A percentile compares a stretch with the other conserved stretches of the same genome.
phyloP scores from a whole-genome alignment of 805 yeast species.

The Metschnikowia kofuensis region DNA sequence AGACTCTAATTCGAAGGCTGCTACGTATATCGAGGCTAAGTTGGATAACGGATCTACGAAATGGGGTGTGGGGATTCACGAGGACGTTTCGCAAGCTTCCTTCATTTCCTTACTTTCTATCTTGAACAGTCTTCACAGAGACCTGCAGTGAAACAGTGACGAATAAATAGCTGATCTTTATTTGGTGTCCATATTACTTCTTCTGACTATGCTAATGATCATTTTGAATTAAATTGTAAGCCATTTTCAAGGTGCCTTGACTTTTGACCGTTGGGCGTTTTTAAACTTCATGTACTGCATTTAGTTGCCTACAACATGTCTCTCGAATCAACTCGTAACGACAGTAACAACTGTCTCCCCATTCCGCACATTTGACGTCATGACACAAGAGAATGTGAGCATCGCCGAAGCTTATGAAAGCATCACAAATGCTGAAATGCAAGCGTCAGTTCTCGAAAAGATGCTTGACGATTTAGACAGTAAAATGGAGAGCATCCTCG shows the following conservation, averaged over 20 bases:
- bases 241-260: too few species aligned
- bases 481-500: slow-evolving; percentile 55
- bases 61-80: slow-evolving; percentile 95
- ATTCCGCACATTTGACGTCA: slow-evolving; percentile 3
- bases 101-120: slow-evolving; percentile 65
- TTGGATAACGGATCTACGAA: slow-evolving; percentile 21
- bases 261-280: too few species aligned
- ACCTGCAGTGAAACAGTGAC: not conserved
- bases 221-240: not conserved
- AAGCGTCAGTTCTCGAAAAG: slow-evolving; percentile 59
- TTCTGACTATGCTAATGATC: not conserved
- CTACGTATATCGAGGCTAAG: slow-evolving; percentile 54
- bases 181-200: not conserved
- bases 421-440: slow-evolving; percentile 62
- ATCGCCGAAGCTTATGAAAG: slow-evolving; percentile 58
- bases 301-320: too few species aligned
- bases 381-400: slow-evolving; percentile 34
- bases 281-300: too few species aligned
- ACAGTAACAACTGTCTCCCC: too few species aligned
- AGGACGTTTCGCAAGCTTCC: slow-evolving; percentile 85
- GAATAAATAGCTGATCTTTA: not conserved
- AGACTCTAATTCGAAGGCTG: slow-evolving; percentile 71
- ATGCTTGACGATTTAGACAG: slow-evolving; percentile 64
- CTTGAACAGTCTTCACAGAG: slow-evolving; percentile 45
- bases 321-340: too few species aligned